Percentiles rank a stretch among this genome's conserved stretches.
phyloP scores from a whole-genome alignment of 2,329 filamentous ascomycete genomes.

The Hymenoscyphus scutula region DNA sequence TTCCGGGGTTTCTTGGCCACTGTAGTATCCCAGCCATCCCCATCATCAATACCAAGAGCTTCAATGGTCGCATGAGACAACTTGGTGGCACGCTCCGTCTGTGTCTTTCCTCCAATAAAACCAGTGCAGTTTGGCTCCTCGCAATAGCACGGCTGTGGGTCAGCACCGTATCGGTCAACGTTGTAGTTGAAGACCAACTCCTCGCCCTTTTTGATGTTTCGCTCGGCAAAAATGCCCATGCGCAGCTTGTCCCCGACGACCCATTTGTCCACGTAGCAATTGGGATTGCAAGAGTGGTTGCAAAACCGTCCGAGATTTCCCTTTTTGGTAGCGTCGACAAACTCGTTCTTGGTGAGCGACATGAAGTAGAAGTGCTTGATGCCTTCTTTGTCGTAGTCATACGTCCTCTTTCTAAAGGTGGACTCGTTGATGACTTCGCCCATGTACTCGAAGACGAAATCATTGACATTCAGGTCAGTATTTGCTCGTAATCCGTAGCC shows the following conservation, averaged over 20 bases:
- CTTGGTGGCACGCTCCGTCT: conserved; percentile 93
- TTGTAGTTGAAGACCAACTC: conserved; percentile 99
- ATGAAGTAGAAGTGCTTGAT: conserved; percentile 99
- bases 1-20: conserved; percentile 88
- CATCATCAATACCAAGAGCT: conserved; percentile 91
- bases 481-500: conserved; percentile 89
- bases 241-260: conserved; percentile 94
- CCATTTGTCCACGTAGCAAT: conserved; percentile 99
- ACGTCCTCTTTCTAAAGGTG: conserved; percentile 83
- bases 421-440: conserved; percentile 96
- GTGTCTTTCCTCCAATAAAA: conserved; percentile 95
- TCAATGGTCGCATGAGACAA: conserved; percentile 86
- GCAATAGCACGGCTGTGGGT: conserved; percentile 96
- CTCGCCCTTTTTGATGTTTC: conserved; percentile 80
- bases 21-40: conserved; percentile 86
- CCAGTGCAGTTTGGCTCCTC: conserved; percentile 92
- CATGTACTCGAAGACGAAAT: conserved; percentile 98
- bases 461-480: conserved; percentile 70
- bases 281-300: conserved; percentile 98
- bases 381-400: conserved; percentile 90
- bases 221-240: conserved; percentile 97
- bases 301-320: conserved; percentile 96
- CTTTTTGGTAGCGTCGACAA: conserved; percentile 95
- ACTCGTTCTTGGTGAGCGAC: conserved; percentile 94
- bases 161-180: conserved; percentile 94